Base-by-base conservation (phyloP, 768 basidiomycete species). In the Tricholoma terreum region DNA sequence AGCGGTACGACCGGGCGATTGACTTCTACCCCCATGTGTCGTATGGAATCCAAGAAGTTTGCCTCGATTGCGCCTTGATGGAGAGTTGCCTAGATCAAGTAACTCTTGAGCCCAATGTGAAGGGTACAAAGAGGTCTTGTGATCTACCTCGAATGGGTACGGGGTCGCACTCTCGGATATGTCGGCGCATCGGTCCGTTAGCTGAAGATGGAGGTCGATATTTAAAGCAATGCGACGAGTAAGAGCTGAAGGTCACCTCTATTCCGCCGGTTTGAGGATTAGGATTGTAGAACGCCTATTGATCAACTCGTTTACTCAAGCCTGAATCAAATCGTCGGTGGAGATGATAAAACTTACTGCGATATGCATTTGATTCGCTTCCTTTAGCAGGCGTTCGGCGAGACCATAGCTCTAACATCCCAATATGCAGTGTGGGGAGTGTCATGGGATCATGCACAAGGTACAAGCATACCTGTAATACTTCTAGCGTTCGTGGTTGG, bases 221-320 rank as follows among this genome's bases (percentile, higher is more conserved):
- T 38, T 21, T 55, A n/a, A 14, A n/a, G 24, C 56, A 22, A 4
- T 31, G n/a, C 22, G 54, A 10, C 17, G 43, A 0, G 19, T 11
- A 49, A 46, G 33, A 30, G 24, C n/a, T n/a, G n/a, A 54, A 1
- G 38, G 71, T 36, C 50, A 85, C 89, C 75, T 85, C 79, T 35
- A 91, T 87, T 3, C 79, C 84, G 14, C 86, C 86, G 33, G 60
- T 65, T 30, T 77, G 63, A 1, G 75, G 69, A 19, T 77, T 73
- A 3, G 89, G 89, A 61, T 89, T 87, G 64, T 90, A 91, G 67
- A 90, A 90, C 7, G 87, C 84, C 89, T 91, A 48, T n/a, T 5
- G 12, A 24, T 35, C 45, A 45, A 3, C 22, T 33, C 52, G 38
- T 31, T 15, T 48, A 40, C 42, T 36, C 38, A 43, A n/a, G 6